phyloP scores from a whole-genome alignment of 441 rosid genomes.

The Viola pubescens region DNA sequence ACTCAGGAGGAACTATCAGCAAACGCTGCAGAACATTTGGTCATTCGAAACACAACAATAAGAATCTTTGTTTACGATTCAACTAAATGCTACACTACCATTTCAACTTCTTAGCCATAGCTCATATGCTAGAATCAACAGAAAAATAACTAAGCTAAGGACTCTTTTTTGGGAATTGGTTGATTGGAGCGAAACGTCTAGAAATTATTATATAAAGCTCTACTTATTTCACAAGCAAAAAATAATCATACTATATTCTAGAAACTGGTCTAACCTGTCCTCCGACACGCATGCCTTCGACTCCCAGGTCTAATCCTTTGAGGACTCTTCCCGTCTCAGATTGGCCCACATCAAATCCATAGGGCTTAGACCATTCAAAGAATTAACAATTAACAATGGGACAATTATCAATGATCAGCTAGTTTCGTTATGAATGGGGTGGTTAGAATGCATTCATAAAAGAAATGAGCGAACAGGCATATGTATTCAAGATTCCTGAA shows the following conservation, averaged over 20 bases:
- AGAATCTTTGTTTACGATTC: neutral
- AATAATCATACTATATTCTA: neutral
- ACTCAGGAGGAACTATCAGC: conserved; percentile 77
- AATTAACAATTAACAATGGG: neutral
- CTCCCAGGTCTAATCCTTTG: conserved; percentile 87
- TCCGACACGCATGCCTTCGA: conserved; percentile 83
- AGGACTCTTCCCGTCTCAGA: conserved; percentile 81
- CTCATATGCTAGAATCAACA: no score
- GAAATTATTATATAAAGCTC: no score
- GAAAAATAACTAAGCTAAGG: no score
- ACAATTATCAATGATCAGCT: no score
- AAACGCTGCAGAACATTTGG: conserved; percentile 39
- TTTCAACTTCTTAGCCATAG: no score
- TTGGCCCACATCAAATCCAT: conserved; percentile 92
- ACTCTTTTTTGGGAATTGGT: no score
- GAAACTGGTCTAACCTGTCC: conserved; percentile 56
- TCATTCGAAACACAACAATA: neutral
- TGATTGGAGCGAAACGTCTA: no score
- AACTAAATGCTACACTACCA: neutral
- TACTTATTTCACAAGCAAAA: no score
- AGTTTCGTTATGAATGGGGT: neutral
- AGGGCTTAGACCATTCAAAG: conserved; percentile 51
- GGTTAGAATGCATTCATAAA: neutral
- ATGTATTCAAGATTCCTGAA: neutral
- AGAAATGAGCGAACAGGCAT: neutral